Evolutionary conservation across 805 yeast species (phyloP), one percentile per base, ranked within the genome.

Genomic region (Candida silvicultrix): DNA sequence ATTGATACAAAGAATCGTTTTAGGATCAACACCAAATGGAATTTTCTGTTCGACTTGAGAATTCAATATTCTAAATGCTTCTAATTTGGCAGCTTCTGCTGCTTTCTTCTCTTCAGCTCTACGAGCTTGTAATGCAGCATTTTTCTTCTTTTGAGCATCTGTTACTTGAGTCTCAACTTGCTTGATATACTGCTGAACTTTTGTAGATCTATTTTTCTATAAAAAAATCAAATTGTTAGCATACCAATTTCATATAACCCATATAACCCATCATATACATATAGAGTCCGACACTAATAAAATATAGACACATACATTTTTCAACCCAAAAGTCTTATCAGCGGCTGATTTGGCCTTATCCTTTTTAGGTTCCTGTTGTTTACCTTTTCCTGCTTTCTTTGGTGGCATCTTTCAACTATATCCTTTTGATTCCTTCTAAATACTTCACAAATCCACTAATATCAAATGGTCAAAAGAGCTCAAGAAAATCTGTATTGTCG

Each of bases 21-120:
- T 92, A 45, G 99, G 99, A 68, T 94, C 98, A 49, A 89, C 97
- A 44, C 99, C 99, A 60, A 92, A 89, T 38, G 97, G 96, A 29
- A 92, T 87, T 62, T 88, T 89, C 64, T 88, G 97, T 45, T 78
- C 84, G 43, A 88, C 72, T 4, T 80, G 72, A 0, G 80, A 69
- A 29, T 81, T 84, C 56, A 89, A 77, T 40, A 92, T 67, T 16
- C 85, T 83, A 14, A 88, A 83, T 5, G 96, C 95, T 60, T 92
- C 97, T 41, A 78, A 78, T 62, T 85, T 87, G 38, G 96, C 97
- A 39, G 78, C 83, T 53, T 92, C 99, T 2, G 89, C 85, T 12
- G 96, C 94, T 63, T 85, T 88, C 75, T 86, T 90, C 66, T 86
- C 95, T 41, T 83, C 89, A 9, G 80, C 77, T 48, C 71, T 74